phyloP scores from a whole-genome alignment of 352 stramenopile species.

The Phytophthora boehmeriae region DNA sequence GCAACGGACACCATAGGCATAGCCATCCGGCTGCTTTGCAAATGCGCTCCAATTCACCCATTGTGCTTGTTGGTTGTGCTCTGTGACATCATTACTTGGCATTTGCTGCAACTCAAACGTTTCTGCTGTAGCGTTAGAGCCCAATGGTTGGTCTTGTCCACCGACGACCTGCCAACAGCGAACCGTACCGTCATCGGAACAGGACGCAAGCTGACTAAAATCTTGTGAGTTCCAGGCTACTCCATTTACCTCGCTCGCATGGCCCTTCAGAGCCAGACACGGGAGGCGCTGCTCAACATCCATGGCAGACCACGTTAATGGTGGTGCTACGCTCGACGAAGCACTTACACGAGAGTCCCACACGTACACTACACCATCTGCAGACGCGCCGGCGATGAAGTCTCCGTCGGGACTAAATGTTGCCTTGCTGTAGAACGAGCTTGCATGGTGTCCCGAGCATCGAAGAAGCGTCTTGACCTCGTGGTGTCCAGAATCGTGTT shows the following conservation, averaged over 20 bases:
- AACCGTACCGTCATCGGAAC: constrained; percentile 72
- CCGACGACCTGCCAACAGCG: constrained; percentile 46
- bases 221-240: constrained; percentile 61
- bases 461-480: constrained; percentile 33
- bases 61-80: constrained; percentile 8
- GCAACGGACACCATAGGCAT: constrained; percentile 32
- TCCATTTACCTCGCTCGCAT: constrained; percentile 70
- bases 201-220: constrained; percentile 56
- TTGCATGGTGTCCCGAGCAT: constrained; percentile 54
- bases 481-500: constrained; percentile 5
- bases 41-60: constrained; percentile 48
- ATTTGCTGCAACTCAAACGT: constrained; percentile 24
- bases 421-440: constrained; percentile 72
- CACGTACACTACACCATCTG: constrained; percentile 60
- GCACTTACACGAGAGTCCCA: constrained; percentile 46
- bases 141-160: background rate
- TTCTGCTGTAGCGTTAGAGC: background rate
- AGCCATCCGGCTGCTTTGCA: constrained; percentile 34
- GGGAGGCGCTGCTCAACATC: constrained; percentile 28
- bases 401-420: constrained; percentile 66
- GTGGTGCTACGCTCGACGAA: constrained; percentile 8
- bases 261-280: constrained; percentile 57
- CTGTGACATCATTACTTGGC: background rate
- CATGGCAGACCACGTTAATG: constrained; percentile 2
- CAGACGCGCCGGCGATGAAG: constrained; percentile 62